Evolutionary conservation across 352 stramenopile species (phyloP), one percentile per base, ranked within the genome.

Genomic region (Pythium sp.): DNA sequence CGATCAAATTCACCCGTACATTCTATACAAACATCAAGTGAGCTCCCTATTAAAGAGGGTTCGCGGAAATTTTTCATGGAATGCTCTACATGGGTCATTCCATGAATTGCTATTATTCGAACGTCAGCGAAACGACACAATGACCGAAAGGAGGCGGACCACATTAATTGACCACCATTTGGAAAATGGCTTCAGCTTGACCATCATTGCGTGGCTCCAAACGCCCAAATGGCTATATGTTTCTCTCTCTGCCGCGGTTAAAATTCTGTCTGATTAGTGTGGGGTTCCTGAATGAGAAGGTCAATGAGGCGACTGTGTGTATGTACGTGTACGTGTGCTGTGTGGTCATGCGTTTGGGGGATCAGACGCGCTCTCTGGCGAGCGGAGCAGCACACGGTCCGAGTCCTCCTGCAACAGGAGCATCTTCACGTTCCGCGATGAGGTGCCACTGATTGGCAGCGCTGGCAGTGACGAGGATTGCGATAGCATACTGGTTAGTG

Each of bases 401-500:
- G 60, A 65, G 46, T 65, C 60, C 30, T 58, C 24, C 32, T 55
- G 60, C n/a, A 46, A 56, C 20, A 65, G 18, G 8, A 65, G 46
- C 47, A 65, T 30, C 46, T 65, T 65, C 28, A 36, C 46, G 30
- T 26, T 65, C 8, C 46, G 46, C 26, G 46, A 47, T 15, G 15
- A 34, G 15, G 15, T 24, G 28, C 49, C 22, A 3, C 8, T 18
- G 11, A 20, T 69, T 15, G 58, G 22, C 1, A 49, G 18, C 14
- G 26, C 43, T 6, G 70, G 55, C 24, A 58, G n/a, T 28, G 57
- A 32, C 36, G 61, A 34, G 47, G 61, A 32, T 28, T 55, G 67
- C 8, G 55, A 36, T 18, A 34, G 14, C 22, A 22, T n/a, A 18
- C 18, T 9, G 7, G 60, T 61, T 26, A 22, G 6, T 6, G 64